phyloP scores from a whole-genome alignment of 2,329 filamentous ascomycete species.

The Fusarium vanettenii region DNA sequence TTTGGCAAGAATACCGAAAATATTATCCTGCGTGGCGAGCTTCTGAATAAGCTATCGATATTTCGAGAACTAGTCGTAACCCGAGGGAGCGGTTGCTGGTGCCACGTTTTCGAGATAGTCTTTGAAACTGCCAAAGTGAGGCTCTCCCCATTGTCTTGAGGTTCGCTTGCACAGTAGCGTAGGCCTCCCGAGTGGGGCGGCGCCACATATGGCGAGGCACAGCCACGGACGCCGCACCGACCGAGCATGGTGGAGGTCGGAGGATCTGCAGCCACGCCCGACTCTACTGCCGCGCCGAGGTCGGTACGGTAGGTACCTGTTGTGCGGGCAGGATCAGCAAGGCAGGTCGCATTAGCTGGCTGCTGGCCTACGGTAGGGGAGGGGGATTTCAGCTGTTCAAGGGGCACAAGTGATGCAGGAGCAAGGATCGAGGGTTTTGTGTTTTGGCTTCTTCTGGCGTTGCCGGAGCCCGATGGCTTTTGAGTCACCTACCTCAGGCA shows the following conservation, averaged over 20 bases:
- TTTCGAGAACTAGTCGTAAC: conserved; percentile 12
- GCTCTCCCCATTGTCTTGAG: conserved; percentile 20
- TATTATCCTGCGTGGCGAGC: neutral
- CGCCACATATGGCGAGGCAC: conserved; percentile 33
- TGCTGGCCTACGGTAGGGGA: neutral
- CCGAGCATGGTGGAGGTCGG: neutral
- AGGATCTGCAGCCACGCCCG: conserved; percentile 36
- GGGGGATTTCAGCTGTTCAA: conserved; percentile 42
- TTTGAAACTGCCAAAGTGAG: conserved; percentile 12
- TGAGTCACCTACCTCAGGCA: conserved; percentile 9
- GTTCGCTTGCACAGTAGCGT: conserved; percentile 28
- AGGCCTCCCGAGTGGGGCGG: conserved; percentile 32
- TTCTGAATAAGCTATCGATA: conserved; percentile 2
- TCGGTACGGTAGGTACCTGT: conserved; percentile 8
- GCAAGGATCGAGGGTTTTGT: neutral
- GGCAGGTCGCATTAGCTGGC: conserved; percentile 31
- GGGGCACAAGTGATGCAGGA: conserved; percentile 20
- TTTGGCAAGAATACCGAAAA: conserved; percentile 3
- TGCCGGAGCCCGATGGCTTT: conserved; percentile 7
- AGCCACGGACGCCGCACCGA: conserved; percentile 18
- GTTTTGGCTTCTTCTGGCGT: neutral
- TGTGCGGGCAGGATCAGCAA: conserved; percentile 19
- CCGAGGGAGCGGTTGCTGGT: conserved; percentile 34
- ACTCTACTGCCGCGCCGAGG: conserved; percentile 15
- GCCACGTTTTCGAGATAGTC: conserved; percentile 29